Percentiles rank a stretch among this genome's conserved stretches.
phyloP scores from a whole-genome alignment of 2,329 filamentous ascomycete species.

The Cylindrodendrum hubeiense region DNA sequence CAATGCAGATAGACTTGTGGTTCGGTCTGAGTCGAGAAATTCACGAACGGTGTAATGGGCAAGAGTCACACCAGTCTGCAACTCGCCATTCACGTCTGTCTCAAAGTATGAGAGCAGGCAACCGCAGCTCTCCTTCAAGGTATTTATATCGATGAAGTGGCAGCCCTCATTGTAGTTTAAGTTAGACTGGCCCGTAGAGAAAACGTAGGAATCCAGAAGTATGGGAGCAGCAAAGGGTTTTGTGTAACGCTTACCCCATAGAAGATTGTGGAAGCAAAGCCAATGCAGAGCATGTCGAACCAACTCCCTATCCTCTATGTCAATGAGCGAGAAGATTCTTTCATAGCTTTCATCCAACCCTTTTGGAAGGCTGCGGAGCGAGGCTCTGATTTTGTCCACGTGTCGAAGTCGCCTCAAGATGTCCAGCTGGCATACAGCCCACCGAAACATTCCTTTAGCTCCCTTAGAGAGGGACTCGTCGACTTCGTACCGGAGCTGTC shows the following conservation, averaged over 20 bases:
- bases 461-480: not conserved
- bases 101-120: not conserved
- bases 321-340: constrained; percentile 6
- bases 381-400: not conserved
- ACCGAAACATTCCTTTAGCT: constrained; percentile 13
- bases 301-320: not conserved
- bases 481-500: not conserved
- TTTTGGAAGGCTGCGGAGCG: not conserved
- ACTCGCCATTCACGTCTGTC: not conserved
- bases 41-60: constrained; percentile 11
- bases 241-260: not conserved
- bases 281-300: constrained; percentile 2
- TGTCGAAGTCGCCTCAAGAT: constrained; percentile 3
- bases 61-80: not conserved
- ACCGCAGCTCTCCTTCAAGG: not conserved
- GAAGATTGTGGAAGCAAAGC: not conserved
- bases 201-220: not conserved
- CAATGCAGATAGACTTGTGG: not conserved
- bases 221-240: too few relatives aligned
- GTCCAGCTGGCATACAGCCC: constrained; percentile 9
- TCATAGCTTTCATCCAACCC: constrained; percentile 8
- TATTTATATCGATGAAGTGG: not conserved
- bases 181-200: not conserved
- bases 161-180: too few relatives aligned
- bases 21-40: constrained; percentile 4